Percentiles rank a stretch among this genome's conserved stretches.
These are phyloP conservation scores for Aspergillus heteromorphus DNA, from an alignment of 495 filamentous ascomycete species.

Conservation along the genomic window DNA sequence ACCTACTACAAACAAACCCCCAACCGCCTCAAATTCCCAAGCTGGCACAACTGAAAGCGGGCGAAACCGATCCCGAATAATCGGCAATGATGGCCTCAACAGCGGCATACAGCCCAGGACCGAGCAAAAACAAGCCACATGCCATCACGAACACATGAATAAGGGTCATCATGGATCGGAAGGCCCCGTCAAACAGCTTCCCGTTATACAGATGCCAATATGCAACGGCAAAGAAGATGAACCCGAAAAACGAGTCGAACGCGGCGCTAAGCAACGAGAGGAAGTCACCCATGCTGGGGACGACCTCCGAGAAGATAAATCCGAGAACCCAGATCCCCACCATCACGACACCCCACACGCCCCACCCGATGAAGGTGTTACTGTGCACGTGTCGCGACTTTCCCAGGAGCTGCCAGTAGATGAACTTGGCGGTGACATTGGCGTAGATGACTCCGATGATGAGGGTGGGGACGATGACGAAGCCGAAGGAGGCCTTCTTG, in stretches of 20 bases:
- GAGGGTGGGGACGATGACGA: constrained; percentile 43
- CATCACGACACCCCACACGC: constrained; percentile 42
- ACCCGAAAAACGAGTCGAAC: constrained; percentile 37
- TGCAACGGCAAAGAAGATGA: constrained; percentile 43
- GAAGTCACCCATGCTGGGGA: constrained; percentile 48
- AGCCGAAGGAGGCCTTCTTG: constrained; percentile 45
- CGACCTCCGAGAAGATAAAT: constrained; percentile 46
- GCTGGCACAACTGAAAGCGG: constrained; percentile 46
- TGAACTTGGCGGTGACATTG: constrained; percentile 47
- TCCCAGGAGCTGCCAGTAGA: constrained; percentile 46
- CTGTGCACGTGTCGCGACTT: constrained; percentile 42
- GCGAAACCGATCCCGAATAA: constrained; percentile 33
- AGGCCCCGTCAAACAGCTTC: constrained; percentile 22
- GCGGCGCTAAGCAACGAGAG: constrained; percentile 47
- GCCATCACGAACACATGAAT: constrained; percentile 38
- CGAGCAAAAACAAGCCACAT: constrained; percentile 43
- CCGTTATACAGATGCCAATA: constrained; percentile 45
- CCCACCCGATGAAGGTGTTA: constrained; percentile 46
- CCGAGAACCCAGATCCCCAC: constrained; percentile 38
- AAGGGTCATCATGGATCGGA: constrained; percentile 32
- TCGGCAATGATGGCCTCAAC: constrained; percentile 48
- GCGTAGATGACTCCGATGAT: constrained; percentile 49
- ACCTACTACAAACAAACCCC: background rate
- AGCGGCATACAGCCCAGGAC: constrained; percentile 47
- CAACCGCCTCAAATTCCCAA: constrained; percentile 24